Evolutionary conservation across 306 rosid genomes (phyloP).

Genomic region (Dryas octopetala): DNA sequence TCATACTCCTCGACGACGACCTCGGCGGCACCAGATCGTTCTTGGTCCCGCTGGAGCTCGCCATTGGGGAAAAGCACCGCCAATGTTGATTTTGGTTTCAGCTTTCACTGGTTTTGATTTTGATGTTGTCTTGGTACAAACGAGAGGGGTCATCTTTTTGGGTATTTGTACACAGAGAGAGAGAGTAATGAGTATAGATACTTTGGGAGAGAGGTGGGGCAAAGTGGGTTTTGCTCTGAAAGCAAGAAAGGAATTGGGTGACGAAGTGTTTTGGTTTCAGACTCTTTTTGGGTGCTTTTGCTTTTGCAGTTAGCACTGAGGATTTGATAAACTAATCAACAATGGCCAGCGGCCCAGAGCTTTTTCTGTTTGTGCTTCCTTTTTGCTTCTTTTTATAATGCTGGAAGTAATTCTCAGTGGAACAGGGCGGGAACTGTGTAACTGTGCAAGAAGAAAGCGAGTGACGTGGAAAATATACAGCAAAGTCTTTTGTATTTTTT

Average conservation of each 20-base stretch:
- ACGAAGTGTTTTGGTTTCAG: neutral
- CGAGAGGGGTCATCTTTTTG: constrained; percentile 4
- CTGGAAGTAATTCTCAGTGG: neutral
- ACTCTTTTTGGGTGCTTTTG: constrained; percentile 26
- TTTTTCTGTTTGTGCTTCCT: neutral
- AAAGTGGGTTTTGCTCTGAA: constrained; percentile 54
- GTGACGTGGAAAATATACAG: neutral
- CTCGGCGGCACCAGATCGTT: constrained; percentile 39
- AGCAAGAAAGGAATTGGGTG: constrained; percentile 57
- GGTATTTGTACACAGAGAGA: constrained; percentile 18
- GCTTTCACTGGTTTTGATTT: constrained; percentile 2
- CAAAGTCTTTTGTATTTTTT: too few relatives aligned
- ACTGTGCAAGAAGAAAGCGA: neutral
- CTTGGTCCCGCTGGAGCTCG: constrained; percentile 83
- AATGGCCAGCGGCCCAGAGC: neutral
- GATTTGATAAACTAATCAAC: constrained; percentile 16
- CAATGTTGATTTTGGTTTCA: neutral
- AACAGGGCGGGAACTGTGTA: neutral
- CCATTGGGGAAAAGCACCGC: constrained; percentile 45
- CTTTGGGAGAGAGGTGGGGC: constrained; percentile 69
- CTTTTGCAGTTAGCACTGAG: constrained; percentile 28
- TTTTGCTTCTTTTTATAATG: neutral
- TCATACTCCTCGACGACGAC: constrained; percentile 45
- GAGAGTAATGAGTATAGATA: constrained; percentile 32
- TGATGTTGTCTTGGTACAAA: neutral